phyloP scores from a whole-genome alignment of 73 alveolate species.

The Strombidium stylifer region DNA sequence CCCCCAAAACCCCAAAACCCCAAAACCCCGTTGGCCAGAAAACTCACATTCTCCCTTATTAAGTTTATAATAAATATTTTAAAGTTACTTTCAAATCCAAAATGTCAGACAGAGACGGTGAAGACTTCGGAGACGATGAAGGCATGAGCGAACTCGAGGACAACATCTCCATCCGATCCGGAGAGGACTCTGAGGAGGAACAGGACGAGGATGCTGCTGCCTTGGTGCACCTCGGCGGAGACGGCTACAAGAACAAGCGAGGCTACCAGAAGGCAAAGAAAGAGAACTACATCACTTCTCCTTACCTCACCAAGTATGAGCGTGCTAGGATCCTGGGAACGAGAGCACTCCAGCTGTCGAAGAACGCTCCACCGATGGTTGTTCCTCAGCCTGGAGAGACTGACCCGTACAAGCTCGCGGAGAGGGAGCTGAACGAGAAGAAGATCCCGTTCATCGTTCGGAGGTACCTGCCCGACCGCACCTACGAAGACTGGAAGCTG shows the following conservation, averaged over 20 bases:
- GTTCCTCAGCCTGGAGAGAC: conserved; percentile 70
- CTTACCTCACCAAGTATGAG: conserved; percentile 96
- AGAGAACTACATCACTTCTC: conserved; percentile 80
- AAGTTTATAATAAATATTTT: background rate
- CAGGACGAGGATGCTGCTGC: background rate
- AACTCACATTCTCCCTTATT: background rate
- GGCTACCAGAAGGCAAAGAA: conserved; percentile 39
- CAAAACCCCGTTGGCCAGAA: background rate
- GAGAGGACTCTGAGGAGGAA: conserved; percentile 11
- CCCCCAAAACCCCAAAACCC: background rate
- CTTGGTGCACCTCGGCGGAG: background rate
- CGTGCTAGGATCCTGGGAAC: conserved; percentile 98
- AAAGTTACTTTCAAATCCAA: background rate
- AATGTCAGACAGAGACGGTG: conserved; percentile 27
- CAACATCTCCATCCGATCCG: background rate
- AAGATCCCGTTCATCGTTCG: conserved; percentile 95
- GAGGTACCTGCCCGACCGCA: conserved; percentile 95
- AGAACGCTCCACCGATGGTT: conserved; percentile 89
- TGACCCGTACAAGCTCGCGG: conserved; percentile 95
- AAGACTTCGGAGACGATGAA: background rate
- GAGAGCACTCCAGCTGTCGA: conserved; percentile 95
- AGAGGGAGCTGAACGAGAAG: conserved; percentile 87
- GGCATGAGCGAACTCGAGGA: conserved; percentile 1
- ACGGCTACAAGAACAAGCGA: background rate
- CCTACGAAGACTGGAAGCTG: conserved; percentile 95